These are phyloP conservation scores for Fallopia convolvulus DNA, from an alignment of 148 eudicot genomes.

Conservation along the genomic window DNA sequence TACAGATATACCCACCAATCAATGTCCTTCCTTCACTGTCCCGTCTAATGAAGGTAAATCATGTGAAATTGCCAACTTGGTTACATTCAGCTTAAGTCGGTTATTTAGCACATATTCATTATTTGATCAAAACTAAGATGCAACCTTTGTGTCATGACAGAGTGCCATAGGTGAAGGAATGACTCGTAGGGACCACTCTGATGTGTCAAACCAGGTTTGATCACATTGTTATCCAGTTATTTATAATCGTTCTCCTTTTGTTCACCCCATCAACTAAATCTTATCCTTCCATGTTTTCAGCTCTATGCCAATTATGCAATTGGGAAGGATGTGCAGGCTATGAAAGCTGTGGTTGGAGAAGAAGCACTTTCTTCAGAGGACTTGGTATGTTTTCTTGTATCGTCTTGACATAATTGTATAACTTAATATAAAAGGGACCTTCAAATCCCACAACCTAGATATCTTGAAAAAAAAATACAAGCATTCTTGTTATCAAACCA, in stretches of 20 bases:
- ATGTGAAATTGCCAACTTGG: background rate
- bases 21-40: conserved; percentile 82
- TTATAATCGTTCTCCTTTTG: background rate
- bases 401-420: background rate
- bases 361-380: conserved; percentile 95
- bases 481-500: background rate
- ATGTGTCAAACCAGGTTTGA: conserved; percentile 76
- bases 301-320: conserved; percentile 84
- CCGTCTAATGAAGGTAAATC: conserved; percentile 68
- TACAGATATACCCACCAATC: conserved; percentile 82
- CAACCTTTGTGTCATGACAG: conserved; percentile 25
- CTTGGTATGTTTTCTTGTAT: conserved; percentile 32
- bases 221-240: background rate
- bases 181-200: conserved; percentile 84
- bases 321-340: conserved; percentile 86
- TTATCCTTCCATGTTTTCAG: conserved; percentile 20
- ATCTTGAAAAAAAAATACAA: background rate
- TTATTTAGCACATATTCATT: background rate
- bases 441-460: background rate
- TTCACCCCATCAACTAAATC: background rate
- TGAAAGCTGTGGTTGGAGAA: conserved; percentile 94
- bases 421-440: background rate
- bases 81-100: background rate
- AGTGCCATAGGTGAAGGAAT: conserved; percentile 93
- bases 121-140: background rate